A percentile compares a stretch with the other conserved stretches of the same genome.
Conservation (phyloP, 1,284 basidiomycete species). For the Apiotrichum mycotoxinovorans region DNA sequence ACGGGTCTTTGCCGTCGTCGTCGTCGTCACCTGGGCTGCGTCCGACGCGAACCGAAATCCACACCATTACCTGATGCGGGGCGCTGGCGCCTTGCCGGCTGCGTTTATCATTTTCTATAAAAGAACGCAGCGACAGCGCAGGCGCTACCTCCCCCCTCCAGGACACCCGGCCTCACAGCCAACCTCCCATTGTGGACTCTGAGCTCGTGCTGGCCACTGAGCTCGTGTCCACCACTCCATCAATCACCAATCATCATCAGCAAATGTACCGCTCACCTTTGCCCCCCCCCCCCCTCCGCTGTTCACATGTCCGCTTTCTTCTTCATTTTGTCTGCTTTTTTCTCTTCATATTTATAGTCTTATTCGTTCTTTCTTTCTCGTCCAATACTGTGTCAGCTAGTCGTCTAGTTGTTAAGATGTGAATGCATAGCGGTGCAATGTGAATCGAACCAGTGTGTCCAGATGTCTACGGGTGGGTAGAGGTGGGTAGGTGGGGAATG, state of each 20-base stretch:
- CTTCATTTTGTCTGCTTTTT: not conserved
- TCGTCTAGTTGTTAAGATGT: slow-evolving; percentile 6
- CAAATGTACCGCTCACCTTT: not conserved
- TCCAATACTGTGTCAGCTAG: not conserved
- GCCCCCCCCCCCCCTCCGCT: not conserved
- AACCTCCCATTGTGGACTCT: too few species aligned
- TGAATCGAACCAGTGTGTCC: slow-evolving; percentile 2
- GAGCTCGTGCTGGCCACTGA: too few species aligned
- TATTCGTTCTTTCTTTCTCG: not conserved
- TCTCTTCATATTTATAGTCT: not conserved
- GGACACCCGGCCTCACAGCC: not conserved
- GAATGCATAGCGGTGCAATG: slow-evolving; percentile 17
- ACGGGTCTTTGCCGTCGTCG: too few species aligned
- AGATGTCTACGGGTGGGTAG: not conserved
- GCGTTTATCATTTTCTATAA: too few species aligned
- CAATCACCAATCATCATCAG: too few species aligned
- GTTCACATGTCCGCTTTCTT: not conserved
- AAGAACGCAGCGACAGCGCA: not conserved
- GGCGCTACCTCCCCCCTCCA: not conserved
- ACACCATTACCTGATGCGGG: not conserved
- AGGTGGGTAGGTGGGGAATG: not conserved
- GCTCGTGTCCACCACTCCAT: too few species aligned
- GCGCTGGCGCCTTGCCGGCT: not conserved
- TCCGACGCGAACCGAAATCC: not conserved
- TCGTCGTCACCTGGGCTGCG: not conserved